phyloP scores from a whole-genome alignment of 2,329 filamentous ascomycete species.

The Tolypocladium amazonense region DNA sequence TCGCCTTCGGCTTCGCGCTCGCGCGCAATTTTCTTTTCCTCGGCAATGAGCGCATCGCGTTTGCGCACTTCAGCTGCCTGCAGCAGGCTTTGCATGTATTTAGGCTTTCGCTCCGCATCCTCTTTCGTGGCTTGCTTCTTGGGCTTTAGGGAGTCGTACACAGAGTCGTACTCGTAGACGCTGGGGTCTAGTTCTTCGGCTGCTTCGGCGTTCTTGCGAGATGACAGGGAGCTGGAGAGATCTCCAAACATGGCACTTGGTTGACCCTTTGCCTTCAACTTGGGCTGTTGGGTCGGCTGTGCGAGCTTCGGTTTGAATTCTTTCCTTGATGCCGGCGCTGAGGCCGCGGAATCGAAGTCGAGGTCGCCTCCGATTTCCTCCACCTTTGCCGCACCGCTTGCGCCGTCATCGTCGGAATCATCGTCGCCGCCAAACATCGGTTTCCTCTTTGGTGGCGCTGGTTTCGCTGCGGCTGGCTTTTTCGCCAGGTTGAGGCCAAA shows the following conservation, averaged over 20 bases:
- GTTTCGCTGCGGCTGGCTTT: conserved; percentile 41
- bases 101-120: conserved; percentile 52
- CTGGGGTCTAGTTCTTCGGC: conserved; percentile 59
- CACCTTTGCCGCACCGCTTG: conserved; percentile 24
- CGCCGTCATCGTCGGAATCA: conserved; percentile 41
- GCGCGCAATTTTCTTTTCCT: conserved; percentile 68
- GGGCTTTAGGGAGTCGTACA: conserved; percentile 67
- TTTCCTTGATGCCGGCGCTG: conserved; percentile 18
- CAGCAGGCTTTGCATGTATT: conserved; percentile 68
- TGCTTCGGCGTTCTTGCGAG: conserved; percentile 52
- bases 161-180: conserved; percentile 78
- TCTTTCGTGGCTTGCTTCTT: conserved; percentile 46
- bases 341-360: conserved; percentile 25
- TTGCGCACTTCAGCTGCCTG: conserved; percentile 67
- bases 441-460: conserved; percentile 38
- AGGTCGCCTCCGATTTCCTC: conserved; percentile 56
- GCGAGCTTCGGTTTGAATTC: conserved; percentile 22
- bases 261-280: conserved; percentile 31
- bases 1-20: conserved; percentile 75
- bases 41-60: conserved; percentile 65
- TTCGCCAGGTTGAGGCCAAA: conserved; percentile 51
- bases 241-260: conserved; percentile 46
- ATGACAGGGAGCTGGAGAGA: conserved; percentile 52
- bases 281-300: conserved; percentile 27
- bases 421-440: conserved; percentile 47